phyloP scores from a whole-genome alignment of 495 filamentous ascomycete genomes.

The Trichoderma asperelloides region DNA sequence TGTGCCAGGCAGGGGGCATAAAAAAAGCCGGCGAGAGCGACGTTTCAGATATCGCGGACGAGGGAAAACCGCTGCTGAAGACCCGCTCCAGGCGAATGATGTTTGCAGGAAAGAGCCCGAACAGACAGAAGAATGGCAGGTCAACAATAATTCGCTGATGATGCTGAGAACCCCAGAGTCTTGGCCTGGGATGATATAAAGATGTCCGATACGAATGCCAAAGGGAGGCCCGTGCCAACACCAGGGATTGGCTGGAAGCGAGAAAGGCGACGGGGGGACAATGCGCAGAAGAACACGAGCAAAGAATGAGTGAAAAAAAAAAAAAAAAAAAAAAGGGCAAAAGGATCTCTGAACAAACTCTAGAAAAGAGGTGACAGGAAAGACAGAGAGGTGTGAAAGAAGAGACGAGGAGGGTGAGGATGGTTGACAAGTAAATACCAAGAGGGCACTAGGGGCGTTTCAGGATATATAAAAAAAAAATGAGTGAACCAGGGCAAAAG shows the following conservation, averaged over 20 bases:
- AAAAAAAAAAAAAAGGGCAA: background rate
- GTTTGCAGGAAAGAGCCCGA: background rate
- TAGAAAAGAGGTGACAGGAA: background rate
- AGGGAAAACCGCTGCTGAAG: background rate
- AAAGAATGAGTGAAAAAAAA: background rate
- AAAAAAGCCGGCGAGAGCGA: background rate
- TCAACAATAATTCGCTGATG: background rate
- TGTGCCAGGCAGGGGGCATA: background rate
- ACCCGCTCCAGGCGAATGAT: background rate
- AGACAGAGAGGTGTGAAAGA: background rate
- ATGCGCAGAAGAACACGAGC: background rate
- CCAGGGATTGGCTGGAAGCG: background rate
- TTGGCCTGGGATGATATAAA: background rate
- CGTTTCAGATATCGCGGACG: background rate
- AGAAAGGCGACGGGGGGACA: background rate
- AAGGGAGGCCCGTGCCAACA: background rate
- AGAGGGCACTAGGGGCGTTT: slow-evolving; percentile 4
- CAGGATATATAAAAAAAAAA: slow-evolving; percentile 4
- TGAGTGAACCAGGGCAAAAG: background rate
- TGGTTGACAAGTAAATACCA: background rate
- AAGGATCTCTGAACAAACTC: background rate
- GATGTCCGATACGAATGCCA: background rate
- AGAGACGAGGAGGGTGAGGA: background rate
- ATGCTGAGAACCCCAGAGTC: background rate
- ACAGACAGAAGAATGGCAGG: background rate